These are phyloP conservation scores for Incumbomyces delicatus DNA, from an alignment of 2,329 filamentous ascomycete species.

Conservation along the genomic window DNA sequence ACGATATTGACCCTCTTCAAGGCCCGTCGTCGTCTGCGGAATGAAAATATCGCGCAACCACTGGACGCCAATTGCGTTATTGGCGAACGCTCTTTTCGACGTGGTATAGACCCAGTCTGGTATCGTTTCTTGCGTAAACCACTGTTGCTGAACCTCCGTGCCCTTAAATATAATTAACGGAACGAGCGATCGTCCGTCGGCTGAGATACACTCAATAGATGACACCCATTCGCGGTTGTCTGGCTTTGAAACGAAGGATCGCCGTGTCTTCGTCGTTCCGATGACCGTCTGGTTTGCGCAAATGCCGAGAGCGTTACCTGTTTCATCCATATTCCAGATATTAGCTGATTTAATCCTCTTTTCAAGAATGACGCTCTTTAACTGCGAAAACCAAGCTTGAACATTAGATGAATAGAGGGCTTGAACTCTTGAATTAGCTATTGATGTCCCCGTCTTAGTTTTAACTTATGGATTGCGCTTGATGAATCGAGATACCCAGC, in stretches of 20 bases:
- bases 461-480: neutral
- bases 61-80: constrained; percentile 13
- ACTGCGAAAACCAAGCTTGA: neutral
- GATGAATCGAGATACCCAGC: constrained; percentile 1
- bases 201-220: constrained; percentile 17
- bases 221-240: constrained; percentile 14
- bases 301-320: constrained; percentile 9
- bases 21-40: constrained; percentile 7
- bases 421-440: constrained; percentile 1
- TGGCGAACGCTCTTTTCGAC: constrained; percentile 19
- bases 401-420: neutral
- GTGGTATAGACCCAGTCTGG: constrained; percentile 15
- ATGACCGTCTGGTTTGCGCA: constrained; percentile 10
- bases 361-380: neutral
- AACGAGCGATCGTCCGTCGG: constrained; percentile 5
- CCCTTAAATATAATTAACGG: constrained; percentile 21
- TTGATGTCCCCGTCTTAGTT: neutral
- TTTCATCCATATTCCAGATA: constrained; percentile 17
- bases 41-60: constrained; percentile 18
- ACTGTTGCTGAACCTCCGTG: constrained; percentile 14
- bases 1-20: constrained; percentile 3
- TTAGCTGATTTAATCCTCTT: constrained; percentile 14
- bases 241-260: constrained; percentile 8
- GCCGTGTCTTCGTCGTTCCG: constrained; percentile 1
- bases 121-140: constrained; percentile 12